Evolutionary conservation across 2,329 filamentous ascomycete species (phyloP).

Genomic region (Calonectria hawksworthii): DNA sequence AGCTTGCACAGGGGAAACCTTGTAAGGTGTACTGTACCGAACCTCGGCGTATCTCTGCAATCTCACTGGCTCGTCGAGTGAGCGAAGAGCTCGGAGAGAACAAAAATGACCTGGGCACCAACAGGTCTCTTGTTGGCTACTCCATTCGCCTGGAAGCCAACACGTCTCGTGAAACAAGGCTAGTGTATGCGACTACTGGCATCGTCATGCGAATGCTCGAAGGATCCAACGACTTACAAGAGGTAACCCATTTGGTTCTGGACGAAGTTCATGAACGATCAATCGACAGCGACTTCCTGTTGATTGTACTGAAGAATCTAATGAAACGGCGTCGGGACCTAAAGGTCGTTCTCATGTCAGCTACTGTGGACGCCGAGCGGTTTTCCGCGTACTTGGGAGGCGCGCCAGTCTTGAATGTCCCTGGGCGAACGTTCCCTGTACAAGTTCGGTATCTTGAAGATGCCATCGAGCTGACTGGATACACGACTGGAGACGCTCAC

Average conservation of each 20-base stretch:
- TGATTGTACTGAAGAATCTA: slow-evolving; percentile 91
- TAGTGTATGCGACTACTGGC: slow-evolving; percentile 91
- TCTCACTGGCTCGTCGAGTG: slow-evolving; percentile 92
- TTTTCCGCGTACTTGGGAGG: slow-evolving; percentile 91
- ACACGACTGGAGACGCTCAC: slow-evolving; percentile 63
- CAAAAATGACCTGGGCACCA: slow-evolving; percentile 84
- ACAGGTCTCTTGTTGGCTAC: slow-evolving; percentile 90
- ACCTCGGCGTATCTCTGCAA: slow-evolving; percentile 94
- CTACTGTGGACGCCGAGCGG: slow-evolving; percentile 91
- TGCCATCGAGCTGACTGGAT: slow-evolving; percentile 88
- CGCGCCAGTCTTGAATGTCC: slow-evolving; percentile 90
- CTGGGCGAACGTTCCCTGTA: slow-evolving; percentile 94
- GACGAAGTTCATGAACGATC: slow-evolving; percentile 97
- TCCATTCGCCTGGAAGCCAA: slow-evolving; percentile 95
- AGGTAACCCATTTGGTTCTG: slow-evolving; percentile 94
- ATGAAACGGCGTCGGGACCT: slow-evolving; percentile 83
- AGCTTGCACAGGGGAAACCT: slow-evolving; percentile 81
- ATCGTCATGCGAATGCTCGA: slow-evolving; percentile 99
- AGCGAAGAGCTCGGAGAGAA: slow-evolving; percentile 94
- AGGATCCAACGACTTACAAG: slow-evolving; percentile 84
- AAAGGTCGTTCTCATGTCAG: slow-evolving; percentile 97
- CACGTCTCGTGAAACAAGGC: slow-evolving; percentile 82
- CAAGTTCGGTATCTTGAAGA: slow-evolving; percentile 91
- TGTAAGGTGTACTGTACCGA: slow-evolving; percentile 98
- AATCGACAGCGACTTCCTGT: slow-evolving; percentile 95